Evolutionary conservation across 805 yeast genomes (phyloP).

Genomic region (Saccharomycopsis sp.): DNA sequence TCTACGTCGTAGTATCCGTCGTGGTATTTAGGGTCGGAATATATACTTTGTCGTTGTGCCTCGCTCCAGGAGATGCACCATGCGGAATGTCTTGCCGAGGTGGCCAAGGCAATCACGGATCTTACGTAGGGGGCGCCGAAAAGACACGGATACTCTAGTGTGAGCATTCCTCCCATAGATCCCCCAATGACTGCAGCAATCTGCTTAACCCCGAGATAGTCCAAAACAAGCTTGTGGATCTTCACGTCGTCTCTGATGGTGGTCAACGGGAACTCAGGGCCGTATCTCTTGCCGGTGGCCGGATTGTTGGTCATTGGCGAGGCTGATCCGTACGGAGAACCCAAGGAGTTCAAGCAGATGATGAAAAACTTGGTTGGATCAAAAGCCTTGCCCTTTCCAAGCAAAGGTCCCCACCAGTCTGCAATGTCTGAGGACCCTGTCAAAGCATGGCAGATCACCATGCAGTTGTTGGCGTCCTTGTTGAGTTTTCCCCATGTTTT

Average conservation of each 20-base stretch:
- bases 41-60: constrained; percentile 93
- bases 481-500: constrained; percentile 93
- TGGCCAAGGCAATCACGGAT: constrained; percentile 76
- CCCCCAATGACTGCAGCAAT: constrained; percentile 91
- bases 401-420: constrained; percentile 98
- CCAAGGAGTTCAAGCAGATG: constrained; percentile 85
- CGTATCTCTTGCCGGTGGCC: constrained; percentile 69
- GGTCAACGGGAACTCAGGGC: constrained; percentile 91
- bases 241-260: constrained; percentile 90
- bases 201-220: constrained; percentile 68
- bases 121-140: constrained; percentile 60
- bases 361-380: constrained; percentile 86
- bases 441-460: constrained; percentile 92
- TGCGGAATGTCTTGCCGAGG: constrained; percentile 90
- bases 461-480: constrained; percentile 58
- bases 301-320: constrained; percentile 83
- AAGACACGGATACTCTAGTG: constrained; percentile 72
- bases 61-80: constrained; percentile 99
- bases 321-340: constrained; percentile 94
- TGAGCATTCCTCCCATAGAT: constrained; percentile 98
- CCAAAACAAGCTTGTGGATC: constrained; percentile 71
- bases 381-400: constrained; percentile 81
- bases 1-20: constrained; percentile 79
- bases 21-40: constrained; percentile 86
- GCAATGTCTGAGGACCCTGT: constrained; percentile 93